A percentile compares a stretch with the other conserved stretches of the same genome.
phyloP scores from a whole-genome alignment of 257 asterid species.

The Nicotiana sylvestris region DNA sequence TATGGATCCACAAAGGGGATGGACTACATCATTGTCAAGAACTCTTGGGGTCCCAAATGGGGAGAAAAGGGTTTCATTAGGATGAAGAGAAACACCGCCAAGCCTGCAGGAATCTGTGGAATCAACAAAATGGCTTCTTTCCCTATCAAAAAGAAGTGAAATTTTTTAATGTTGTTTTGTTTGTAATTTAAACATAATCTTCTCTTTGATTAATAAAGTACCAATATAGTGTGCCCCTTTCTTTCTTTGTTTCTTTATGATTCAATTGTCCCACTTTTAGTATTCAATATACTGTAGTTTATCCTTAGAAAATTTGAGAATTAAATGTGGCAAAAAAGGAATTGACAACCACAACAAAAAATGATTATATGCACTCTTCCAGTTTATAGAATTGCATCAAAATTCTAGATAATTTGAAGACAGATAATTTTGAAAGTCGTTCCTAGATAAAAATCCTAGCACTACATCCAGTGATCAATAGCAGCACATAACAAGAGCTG shows the following conservation, averaged over 20 bases:
- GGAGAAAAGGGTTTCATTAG: slow-evolving; percentile 65
- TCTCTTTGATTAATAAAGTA: background rate
- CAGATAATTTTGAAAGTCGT: background rate
- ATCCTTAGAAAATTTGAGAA: too few relatives aligned
- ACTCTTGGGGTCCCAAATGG: slow-evolving; percentile 70
- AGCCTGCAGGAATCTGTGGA: slow-evolving; percentile 53
- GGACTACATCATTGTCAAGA: slow-evolving; percentile 51
- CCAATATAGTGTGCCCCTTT: background rate
- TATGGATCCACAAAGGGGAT: slow-evolving; percentile 42
- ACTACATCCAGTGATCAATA: background rate
- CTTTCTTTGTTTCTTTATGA: background rate
- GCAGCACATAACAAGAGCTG: background rate
- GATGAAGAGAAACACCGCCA: slow-evolving; percentile 54
- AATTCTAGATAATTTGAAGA: background rate
- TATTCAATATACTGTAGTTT: too few relatives aligned
- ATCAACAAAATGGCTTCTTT: slow-evolving; percentile 59
- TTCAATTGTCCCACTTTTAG: too few relatives aligned
- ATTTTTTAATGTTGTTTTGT: background rate
- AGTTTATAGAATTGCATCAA: too few relatives aligned
- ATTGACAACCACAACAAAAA: too few relatives aligned
- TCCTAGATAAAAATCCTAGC: background rate
- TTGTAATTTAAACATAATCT: background rate
- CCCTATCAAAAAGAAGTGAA: slow-evolving; percentile 44
- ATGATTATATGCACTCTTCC: too few relatives aligned
- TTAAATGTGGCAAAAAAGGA: too few relatives aligned